These are phyloP conservation scores for Colletotrichum cereale DNA, from an alignment of 2,329 filamentous ascomycete species.

Conservation along the genomic window DNA sequence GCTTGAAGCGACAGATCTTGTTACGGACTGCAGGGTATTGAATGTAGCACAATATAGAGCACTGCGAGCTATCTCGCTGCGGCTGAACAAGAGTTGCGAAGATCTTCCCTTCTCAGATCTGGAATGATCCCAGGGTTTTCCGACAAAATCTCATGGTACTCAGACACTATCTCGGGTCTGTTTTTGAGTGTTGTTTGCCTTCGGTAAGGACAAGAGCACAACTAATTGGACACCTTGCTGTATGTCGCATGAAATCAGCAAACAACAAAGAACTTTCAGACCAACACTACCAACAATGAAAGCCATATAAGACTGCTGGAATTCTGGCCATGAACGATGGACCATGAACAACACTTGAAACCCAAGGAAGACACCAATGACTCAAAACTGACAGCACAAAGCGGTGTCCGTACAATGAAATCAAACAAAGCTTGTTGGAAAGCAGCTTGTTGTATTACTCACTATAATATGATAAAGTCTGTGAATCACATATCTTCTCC, in stretches of 20 bases:
- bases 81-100: neutral
- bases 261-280: neutral
- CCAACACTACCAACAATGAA: neutral
- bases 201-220: neutral
- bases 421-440: no score
- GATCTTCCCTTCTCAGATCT: no score
- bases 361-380: neutral
- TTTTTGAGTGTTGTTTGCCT: neutral
- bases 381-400: conserved; percentile 4
- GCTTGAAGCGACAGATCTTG: neutral
- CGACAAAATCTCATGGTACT: neutral
- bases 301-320: neutral
- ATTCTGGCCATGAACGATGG: neutral
- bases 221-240: neutral
- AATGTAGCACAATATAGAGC: neutral
- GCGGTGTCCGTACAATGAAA: neutral
- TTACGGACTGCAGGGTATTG: neutral
- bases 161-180: neutral
- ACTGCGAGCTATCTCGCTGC: neutral
- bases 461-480: neutral
- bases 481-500: neutral
- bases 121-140: neutral
- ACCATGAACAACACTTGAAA: neutral
- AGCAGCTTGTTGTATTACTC: neutral
- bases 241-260: neutral